Evolutionary conservation across 139 green algal species (phyloP).

Genomic region (Chloropicon primus): DNA sequence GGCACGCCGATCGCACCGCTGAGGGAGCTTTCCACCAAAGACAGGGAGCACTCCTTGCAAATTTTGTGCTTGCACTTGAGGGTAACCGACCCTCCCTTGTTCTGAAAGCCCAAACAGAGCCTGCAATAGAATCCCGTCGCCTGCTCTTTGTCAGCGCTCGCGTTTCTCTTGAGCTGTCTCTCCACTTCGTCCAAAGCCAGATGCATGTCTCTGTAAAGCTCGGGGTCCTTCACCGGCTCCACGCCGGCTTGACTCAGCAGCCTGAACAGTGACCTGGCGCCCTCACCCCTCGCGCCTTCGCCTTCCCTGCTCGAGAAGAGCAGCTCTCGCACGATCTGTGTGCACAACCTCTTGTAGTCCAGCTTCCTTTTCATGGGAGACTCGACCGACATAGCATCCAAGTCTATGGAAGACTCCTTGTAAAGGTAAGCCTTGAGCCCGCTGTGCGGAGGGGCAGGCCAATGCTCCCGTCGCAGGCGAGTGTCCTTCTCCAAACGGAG

Average conservation of each 20-base stretch:
- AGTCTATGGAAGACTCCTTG: background rate
- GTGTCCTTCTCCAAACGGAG: background rate
- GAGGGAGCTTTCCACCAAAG: background rate
- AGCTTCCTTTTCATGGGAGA: background rate
- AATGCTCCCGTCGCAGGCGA: background rate
- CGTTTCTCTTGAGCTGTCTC: too few species aligned
- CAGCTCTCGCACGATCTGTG: background rate
- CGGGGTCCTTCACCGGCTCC: background rate
- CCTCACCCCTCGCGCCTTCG: background rate
- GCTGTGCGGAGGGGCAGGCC: background rate
- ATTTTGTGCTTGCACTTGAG: background rate
- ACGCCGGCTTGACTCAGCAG: background rate
- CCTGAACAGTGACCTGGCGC: background rate
- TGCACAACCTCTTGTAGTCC: background rate
- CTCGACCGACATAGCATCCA: background rate
- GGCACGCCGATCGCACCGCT: background rate
- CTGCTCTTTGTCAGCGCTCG: background rate
- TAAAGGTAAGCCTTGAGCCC: background rate
- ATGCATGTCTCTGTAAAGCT: background rate
- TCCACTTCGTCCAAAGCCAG: background rate
- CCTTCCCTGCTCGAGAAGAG: background rate
- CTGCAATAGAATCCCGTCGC: background rate
- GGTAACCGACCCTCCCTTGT: background rate
- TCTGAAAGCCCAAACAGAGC: background rate
- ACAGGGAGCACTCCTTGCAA: background rate